These are phyloP conservation scores for Clonostachys rhizophaga DNA, from an alignment of 2,329 filamentous ascomycete genomes.

Conservation along the genomic window DNA sequence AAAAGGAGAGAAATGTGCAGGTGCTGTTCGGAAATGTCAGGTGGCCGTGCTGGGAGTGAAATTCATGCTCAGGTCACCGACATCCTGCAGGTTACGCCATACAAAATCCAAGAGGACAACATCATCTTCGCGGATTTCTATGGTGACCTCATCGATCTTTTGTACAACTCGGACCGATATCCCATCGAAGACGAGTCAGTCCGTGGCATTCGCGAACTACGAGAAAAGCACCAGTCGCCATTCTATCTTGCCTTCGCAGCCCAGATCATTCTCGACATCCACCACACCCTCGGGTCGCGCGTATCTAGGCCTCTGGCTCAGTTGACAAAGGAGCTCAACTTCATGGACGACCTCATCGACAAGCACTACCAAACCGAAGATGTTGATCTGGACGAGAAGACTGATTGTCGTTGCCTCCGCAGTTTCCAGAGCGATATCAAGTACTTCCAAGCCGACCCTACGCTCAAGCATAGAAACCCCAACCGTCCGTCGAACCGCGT, in stretches of 20 bases:
- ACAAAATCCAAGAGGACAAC: too few species aligned
- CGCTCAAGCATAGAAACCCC: slow-evolving; percentile 3
- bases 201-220: slow-evolving; percentile 23
- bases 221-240: slow-evolving; percentile 17
- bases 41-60: too few species aligned
- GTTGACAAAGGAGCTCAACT: neutral
- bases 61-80: too few species aligned
- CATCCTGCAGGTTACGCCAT: too few species aligned
- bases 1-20: too few species aligned
- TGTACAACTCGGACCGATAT: slow-evolving; percentile 6
- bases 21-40: too few species aligned
- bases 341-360: slow-evolving; percentile 10
- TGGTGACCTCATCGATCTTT: too few species aligned
- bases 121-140: too few species aligned
- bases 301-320: slow-evolving; percentile 4
- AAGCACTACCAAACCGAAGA: slow-evolving; percentile 20
- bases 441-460: slow-evolving; percentile 18
- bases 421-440: slow-evolving; percentile 6
- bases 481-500: neutral
- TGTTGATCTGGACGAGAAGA: slow-evolving; percentile 7
- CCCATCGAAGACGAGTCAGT: slow-evolving; percentile 28
- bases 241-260: slow-evolving; percentile 31
- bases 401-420: too few species aligned
- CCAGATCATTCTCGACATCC: slow-evolving; percentile 34
- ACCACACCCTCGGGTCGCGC: slow-evolving; percentile 18